Evolutionary conservation across 2,329 filamentous ascomycete genomes (phyloP), one percentile per base, ranked within the genome.

Genomic region (Beauveria sp.): DNA sequence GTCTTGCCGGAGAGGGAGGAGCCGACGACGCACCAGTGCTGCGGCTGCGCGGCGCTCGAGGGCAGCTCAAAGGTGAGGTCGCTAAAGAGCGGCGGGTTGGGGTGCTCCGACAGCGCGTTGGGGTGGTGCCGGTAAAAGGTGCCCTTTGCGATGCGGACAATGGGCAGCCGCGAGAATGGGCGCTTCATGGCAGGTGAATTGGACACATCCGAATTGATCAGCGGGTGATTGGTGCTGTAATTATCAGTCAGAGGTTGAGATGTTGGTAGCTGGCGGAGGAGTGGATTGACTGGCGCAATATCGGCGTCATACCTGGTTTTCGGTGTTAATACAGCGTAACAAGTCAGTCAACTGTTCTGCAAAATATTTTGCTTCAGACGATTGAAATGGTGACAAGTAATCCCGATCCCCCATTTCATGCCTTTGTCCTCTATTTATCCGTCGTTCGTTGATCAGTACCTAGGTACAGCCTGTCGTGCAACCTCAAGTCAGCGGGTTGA

Each of bases 11-110:
- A 83, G 1, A 89, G 83, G 0, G 89, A 92, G 0, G 91, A 86
- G 0, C 91, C 92, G 28, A 98, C 80, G 45, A 99, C 79, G 45
- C 90, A 89, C 93, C 93, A 98, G 71, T 91, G 85, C 66, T 89
- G 82, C 16, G 75, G 72, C 5, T 71, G 71, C 0, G 74, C 66
- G 6, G 80, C 71, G 45, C 77, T 73, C 5, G 87, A 86, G 0
- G 88, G 84, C 0, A 98, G 76, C 45, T 82, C 81, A 70, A 97
- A 90, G 60, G 74, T 85, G 66, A 97, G 72, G 59, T 86, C 78
- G 4, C 82, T 79, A 71, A 96, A 96, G 4, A 97, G 77, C 5
- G 90, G 79, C 24, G 86, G 86, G 70, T 95, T 93, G 20, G 79
- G 75, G 63, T 79, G 74, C 43, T 74, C 70, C 45, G 77, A 71